Evolutionary conservation across 2,329 filamentous ascomycete species (phyloP), one percentile per base, ranked within the genome.

Genomic region (Trichoderma breve): DNA sequence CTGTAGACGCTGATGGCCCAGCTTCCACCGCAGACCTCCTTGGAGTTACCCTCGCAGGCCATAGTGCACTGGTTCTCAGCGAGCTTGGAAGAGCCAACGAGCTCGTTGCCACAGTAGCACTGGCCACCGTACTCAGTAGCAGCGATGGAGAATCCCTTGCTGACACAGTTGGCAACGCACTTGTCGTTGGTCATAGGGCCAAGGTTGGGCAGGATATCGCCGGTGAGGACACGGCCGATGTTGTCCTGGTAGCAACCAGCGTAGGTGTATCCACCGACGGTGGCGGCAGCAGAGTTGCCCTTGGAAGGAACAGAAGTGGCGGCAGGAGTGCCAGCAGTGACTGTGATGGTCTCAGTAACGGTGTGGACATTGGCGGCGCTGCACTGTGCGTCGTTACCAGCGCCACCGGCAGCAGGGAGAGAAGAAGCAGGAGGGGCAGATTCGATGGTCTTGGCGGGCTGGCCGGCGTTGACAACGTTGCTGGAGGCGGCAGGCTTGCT

Each of bases 71-170:
- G 74, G 8, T 77, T 79, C 4, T 86, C 85, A 58, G 83, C 82
- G 21, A 88, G 76, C 73, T 81, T 80, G 62, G 81, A 77, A 32
- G 81, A 82, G 55, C 80, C 79, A 6, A 73, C 67, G 28, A 79
- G 75, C 30, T 76, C 74, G 70, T 81, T 78, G 62, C 82, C 84
- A 74, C 86, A 90, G 80, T 84, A 89, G 79, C 87, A 89, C 77
- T 89, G 83, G n/a, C 80, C 79, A 26, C 79, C 81, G 74, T 85
- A 87, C 76, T 89, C 86, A 1, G 87, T 80, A 7, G 86, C 87
- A 7, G 86, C 86, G 57, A 86, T 81, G 7, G 75, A 75, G 76
- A 81, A 85, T 18, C 82, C 82, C 14, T 79, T 77, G 7, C 71
- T 74, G 8, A 83, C 78, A 78, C 88, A 90, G 77, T 85, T 84